These are phyloP conservation scores for Quercus ilex DNA, from an alignment of 306 rosid species.

Conservation along the genomic window DNA sequence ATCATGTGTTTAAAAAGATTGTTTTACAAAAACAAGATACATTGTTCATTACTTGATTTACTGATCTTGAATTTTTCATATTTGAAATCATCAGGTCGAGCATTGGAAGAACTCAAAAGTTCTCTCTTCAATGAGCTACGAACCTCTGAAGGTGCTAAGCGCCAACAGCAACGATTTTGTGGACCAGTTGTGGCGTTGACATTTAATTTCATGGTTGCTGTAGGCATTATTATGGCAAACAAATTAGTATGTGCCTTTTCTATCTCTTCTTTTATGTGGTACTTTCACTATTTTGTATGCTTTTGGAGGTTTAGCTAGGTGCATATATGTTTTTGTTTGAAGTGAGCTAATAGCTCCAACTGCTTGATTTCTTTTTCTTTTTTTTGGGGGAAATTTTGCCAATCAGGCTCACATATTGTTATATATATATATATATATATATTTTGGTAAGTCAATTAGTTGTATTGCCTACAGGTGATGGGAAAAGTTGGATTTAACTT, in stretches of 20 bases:
- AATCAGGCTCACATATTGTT: background rate
- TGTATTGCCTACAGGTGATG: conserved; percentile 66
- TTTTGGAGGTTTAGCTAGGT: background rate
- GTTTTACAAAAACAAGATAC: background rate
- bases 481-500: conserved; percentile 87
- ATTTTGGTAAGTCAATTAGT: no score
- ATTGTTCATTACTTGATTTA: background rate
- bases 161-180: conserved; percentile 85
- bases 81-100: conserved; percentile 55
- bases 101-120: conserved; percentile 77
- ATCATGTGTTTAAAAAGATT: background rate
- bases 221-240: conserved; percentile 78
- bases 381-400: background rate
- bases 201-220: conserved; percentile 75
- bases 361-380: background rate
- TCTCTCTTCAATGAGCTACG: conserved; percentile 79
- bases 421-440: no score
- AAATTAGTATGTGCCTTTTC: conserved; percentile 43
- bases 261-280: background rate
- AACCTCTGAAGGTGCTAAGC: conserved; percentile 90
- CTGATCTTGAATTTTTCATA: conserved; percentile 10
- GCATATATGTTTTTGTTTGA: background rate
- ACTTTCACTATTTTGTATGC: background rate
- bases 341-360: background rate
- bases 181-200: conserved; percentile 76